Percentiles rank a stretch among this genome's conserved stretches.
These are phyloP conservation scores for Ascochyta pisi DNA, from an alignment of 2,329 filamentous ascomycete genomes.

Conservation along the genomic window DNA sequence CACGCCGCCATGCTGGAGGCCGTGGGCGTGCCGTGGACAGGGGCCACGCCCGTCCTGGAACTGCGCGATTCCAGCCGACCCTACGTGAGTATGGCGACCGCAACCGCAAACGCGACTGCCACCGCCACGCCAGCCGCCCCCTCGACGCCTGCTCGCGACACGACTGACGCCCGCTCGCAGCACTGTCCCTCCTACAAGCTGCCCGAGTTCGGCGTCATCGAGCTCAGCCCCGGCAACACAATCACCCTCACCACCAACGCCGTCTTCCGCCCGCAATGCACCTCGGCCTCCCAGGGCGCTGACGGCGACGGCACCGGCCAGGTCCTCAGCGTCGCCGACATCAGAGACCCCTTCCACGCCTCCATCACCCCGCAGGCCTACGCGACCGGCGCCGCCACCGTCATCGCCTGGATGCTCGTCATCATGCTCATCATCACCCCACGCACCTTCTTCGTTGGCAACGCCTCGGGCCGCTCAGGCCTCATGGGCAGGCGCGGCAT, in stretches of 20 bases:
- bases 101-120: not conserved
- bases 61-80: conserved; percentile 38
- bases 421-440: conserved; percentile 94
- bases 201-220: conserved; percentile 64
- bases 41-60: conserved; percentile 15
- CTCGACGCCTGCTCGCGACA: not conserved
- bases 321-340: conserved; percentile 65
- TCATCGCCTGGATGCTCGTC: conserved; percentile 89
- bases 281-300: conserved; percentile 46
- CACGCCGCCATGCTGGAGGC: conserved; percentile 38
- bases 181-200: conserved; percentile 69
- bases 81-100: conserved; percentile 37
- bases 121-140: not conserved
- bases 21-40: conserved; percentile 21
- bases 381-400: conserved; percentile 87
- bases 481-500: conserved; percentile 83
- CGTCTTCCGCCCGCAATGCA: conserved; percentile 66
- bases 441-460: conserved; percentile 89
- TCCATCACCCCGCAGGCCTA: conserved; percentile 94
- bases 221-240: conserved; percentile 60
- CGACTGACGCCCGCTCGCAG: conserved; percentile 42
- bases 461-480: conserved; percentile 69
- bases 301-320: conserved; percentile 49
- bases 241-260: conserved; percentile 67
- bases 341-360: conserved; percentile 88